Base-by-base conservation (phyloP, 202 grass and related monocot genomes). In the Saccharum hybrid region DNA sequence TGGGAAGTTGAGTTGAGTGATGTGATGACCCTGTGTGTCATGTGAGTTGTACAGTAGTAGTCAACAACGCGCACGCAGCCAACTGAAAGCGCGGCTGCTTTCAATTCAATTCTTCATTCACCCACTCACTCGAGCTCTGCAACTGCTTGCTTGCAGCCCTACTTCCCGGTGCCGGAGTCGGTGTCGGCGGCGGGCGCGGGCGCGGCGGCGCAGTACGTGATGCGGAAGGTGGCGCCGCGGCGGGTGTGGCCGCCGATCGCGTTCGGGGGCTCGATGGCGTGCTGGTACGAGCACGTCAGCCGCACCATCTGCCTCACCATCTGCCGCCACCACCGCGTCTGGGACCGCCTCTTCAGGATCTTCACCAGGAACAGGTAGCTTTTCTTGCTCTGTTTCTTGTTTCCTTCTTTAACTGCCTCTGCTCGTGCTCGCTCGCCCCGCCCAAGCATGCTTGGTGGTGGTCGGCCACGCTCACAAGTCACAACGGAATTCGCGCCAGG, bases 271-370 rank as follows among this genome's bases (percentile, higher is more conserved):
- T 99, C 96, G 3, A 99, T 99, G 96, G 96, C 96, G 40, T 99
- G 96, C 86, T 99, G 96, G 96, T 99, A 99, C 86, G 96, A 99
- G 93, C 96, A 99, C 85, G 96, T 99, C 30, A 99, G 96, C 89
- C 77, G 96, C 36, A 99, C 96, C 71, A 99, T 99, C 83, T 99
- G 96, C 89, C 89, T 98, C 67, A 91, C 90, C 85, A 98, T 98
- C 71, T 98, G 96, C 86, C 88, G 89, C 74, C 91, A 98, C 87
- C 96, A 98, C 88, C 75, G 96, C 12, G 63, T 86, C 21, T 98
- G 96, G 96, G 89, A 99, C 76, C 79, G 71, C 0, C 87, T 99
- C 83, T 99, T 99, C 93, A 92, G 85, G 66, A 26, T 94, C 74
- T 12, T 89, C 82, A 96, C 96, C 26, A 75, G 93, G 42, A 94